phyloP scores from a whole-genome alignment of 2,329 filamentous ascomycete genomes.

The Thyridium curvatum region DNA sequence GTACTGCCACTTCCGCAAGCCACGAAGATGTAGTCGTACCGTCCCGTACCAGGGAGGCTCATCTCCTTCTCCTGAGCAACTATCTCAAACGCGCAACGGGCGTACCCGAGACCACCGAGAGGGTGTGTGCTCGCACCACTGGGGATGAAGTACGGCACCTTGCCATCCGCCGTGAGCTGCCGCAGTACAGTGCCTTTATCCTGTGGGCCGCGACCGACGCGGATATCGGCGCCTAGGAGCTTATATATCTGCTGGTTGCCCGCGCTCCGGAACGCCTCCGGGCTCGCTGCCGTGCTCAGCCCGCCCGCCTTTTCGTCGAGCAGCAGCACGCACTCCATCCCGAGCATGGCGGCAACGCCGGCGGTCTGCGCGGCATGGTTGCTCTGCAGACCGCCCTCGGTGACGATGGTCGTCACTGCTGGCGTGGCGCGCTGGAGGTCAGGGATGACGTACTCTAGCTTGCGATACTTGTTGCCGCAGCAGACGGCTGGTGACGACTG shows the following conservation, averaged over 20 bases:
- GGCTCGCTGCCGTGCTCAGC: no score
- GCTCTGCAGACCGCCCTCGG: conserved; percentile 62
- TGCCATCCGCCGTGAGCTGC: conserved; percentile 25
- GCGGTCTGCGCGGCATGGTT: conserved; percentile 66
- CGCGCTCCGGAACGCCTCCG: conserved; percentile 30
- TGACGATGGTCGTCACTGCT: conserved; percentile 46
- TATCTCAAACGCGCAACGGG: conserved; percentile 66
- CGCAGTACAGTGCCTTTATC: no score
- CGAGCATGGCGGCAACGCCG: conserved; percentile 52
- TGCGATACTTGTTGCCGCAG: conserved; percentile 64
- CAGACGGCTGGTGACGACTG: no score
- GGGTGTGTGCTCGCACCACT: conserved; percentile 66
- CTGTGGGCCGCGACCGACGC: conserved; percentile 29
- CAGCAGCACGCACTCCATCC: conserved; percentile 49
- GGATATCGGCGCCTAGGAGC: conserved; percentile 60
- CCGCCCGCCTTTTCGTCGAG: conserved; percentile 54
- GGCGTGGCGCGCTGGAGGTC: no score
- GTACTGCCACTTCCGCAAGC: no score
- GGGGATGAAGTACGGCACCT: conserved; percentile 65
- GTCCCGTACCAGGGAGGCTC: no score
- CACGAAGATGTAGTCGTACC: no score
- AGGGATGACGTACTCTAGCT: conserved; percentile 45
- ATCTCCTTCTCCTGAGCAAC: conserved; percentile 46
- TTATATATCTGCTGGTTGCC: conserved; percentile 67
- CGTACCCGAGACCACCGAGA: conserved; percentile 64